phyloP scores from a whole-genome alignment of 331 rosid species.

The Pyracantha coccinea region DNA sequence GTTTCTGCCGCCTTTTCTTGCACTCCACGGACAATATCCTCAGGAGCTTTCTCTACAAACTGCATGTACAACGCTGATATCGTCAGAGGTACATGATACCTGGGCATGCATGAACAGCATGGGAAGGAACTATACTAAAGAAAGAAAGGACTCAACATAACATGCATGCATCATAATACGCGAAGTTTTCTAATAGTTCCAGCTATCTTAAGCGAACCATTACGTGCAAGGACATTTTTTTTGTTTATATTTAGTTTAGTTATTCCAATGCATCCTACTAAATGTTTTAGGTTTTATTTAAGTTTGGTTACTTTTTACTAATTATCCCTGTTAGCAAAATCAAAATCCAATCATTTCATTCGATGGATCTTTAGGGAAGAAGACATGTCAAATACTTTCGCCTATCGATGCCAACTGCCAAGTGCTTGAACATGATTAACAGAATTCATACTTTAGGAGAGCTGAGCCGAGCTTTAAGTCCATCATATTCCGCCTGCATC shows the following conservation, averaged over 20 bases:
- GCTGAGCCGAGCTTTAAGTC: conserved; percentile 65
- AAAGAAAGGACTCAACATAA: not conserved
- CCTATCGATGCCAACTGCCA: not conserved
- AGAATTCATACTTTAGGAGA: conserved; percentile 58
- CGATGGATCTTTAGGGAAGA: not conserved
- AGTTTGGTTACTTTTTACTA: not conserved
- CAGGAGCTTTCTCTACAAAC: conserved; percentile 92
- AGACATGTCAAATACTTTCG: not conserved
- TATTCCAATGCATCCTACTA: no score
- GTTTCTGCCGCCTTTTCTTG: conserved; percentile 79
- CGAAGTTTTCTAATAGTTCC: no score
- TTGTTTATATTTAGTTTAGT: no score
- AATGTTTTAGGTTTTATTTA: not conserved
- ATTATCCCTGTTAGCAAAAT: no score
- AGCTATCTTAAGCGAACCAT: no score
- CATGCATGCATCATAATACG: not conserved
- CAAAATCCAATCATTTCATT: not conserved
- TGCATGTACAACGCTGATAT: conserved; percentile 24
- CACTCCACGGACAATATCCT: conserved; percentile 60
- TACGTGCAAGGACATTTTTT: no score
- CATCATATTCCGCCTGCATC: conserved; percentile 84
- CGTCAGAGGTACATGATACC: not conserved
- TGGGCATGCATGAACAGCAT: not conserved
- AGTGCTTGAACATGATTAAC: not conserved
- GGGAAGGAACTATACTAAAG: not conserved